Evolutionary conservation across 75 land plant species (phyloP).

Genomic region (Isoetes taiwanensis): DNA sequence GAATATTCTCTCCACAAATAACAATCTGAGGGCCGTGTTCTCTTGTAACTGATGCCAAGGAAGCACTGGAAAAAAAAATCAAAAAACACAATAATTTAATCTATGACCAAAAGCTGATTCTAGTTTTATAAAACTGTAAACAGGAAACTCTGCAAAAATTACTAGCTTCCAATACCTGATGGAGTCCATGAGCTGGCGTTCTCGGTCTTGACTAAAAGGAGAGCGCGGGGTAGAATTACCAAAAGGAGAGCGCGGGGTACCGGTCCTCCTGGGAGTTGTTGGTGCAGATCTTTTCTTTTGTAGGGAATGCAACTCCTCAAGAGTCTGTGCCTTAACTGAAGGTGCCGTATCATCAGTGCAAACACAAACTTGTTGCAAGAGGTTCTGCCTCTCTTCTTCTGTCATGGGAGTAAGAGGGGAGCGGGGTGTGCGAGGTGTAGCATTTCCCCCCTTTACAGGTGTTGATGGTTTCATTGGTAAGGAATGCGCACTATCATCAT

Average conservation of each 20-base stretch:
- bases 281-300: conserved; percentile 73
- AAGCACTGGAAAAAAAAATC: conserved; percentile 36
- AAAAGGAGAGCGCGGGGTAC: not conserved
- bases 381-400: no score
- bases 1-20: conserved; percentile 35
- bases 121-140: not conserved
- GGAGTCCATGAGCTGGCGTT: conserved; percentile 70
- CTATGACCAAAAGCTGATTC: not conserved
- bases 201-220: conserved; percentile 47
- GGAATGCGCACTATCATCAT: no score
- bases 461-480: no score
- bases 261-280: conserved; percentile 37
- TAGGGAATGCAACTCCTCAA: conserved; percentile 73
- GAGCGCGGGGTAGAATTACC: conserved; percentile 8
- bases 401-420: no score
- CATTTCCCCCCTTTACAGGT: no score
- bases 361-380: no score
- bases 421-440: no score
- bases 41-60: conserved; percentile 68
- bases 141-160: not conserved
- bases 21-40: conserved; percentile 79
- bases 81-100: not conserved
- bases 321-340: conserved; percentile 61
- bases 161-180: conserved; percentile 68
- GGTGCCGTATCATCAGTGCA: conserved; percentile 61